Evolutionary conservation across 2,329 filamentous ascomycete genomes (phyloP), one percentile per base, ranked within the genome.

Genomic region (Hypoxylon sp.): DNA sequence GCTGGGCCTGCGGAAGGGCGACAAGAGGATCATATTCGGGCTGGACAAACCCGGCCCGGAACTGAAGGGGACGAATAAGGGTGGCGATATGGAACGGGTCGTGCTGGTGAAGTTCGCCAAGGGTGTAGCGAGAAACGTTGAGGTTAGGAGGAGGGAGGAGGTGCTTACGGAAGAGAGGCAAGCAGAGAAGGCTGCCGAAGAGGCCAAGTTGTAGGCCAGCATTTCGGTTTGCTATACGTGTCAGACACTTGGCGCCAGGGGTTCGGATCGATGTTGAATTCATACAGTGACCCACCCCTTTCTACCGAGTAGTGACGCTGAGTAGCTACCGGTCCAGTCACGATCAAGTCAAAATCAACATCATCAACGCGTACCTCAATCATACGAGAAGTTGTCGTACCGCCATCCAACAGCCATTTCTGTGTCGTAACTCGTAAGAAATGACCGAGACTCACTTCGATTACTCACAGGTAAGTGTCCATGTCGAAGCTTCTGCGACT

Each of bases 1-100:
- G 10, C 48, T 86, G 6, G 77, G 82, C 15, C 66, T 81, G 54
- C 72, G 78, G 41, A 72, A 74, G 42, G 67, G 69, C 2, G 81
- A 83, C 53, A 76, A 76, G 9, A 75, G 82, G 48, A 67, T 78
- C 9, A 81, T 88, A 2, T 67, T 89, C 33, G 82, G 75, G 0
- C 68, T 89, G n/a, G 83, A 86, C 48, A 80, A 79, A 64, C 83
- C 85, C 0, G 84, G 84, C 0, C 77, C 74, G 3, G 86, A 88
- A 70, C 72, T 88, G 29, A 74, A 74, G 63, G 78, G 67, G 0
- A 76, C 69, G 2, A 77, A 70, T 2, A 75, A 82, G 46, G 79
- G 78, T 0, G 87, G 87, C 0, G 87, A 88, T 61, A 77, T 73
- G 71, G 79, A 86, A 64, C 78, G 79, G n/a, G 84, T 88, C 6